These are phyloP conservation scores for Phialophora macrospora DNA, from an alignment of 2,329 filamentous ascomycete species.

Conservation along the genomic window DNA sequence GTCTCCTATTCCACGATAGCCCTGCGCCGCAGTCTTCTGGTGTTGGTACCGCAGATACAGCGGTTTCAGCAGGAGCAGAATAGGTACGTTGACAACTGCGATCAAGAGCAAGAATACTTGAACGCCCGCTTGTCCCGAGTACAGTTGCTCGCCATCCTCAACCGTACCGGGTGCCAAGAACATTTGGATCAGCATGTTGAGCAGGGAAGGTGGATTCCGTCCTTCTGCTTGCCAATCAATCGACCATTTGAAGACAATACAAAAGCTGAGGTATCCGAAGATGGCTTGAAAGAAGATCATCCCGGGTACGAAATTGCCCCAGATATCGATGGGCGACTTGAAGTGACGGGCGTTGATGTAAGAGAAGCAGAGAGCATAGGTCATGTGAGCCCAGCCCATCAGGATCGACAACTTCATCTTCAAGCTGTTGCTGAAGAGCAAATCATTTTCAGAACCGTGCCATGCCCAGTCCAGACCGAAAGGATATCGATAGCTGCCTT, in stretches of 20 bases:
- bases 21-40: slow-evolving; percentile 82
- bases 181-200: slow-evolving; percentile 99
- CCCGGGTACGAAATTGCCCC: slow-evolving; percentile 94
- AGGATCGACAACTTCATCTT: slow-evolving; percentile 99
- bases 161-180: slow-evolving; percentile 83
- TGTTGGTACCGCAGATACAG: slow-evolving; percentile 94
- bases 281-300: slow-evolving; percentile 99
- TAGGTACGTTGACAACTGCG: slow-evolving; percentile 83
- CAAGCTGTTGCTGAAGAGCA: slow-evolving; percentile 96
- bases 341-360: slow-evolving; percentile 95
- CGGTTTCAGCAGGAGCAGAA: slow-evolving; percentile 92
- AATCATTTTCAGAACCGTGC: slow-evolving; percentile 93
- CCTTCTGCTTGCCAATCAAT: slow-evolving; percentile 78
- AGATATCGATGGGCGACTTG: slow-evolving; percentile 92
- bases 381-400: slow-evolving; percentile 91
- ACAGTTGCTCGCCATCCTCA: slow-evolving; percentile 71
- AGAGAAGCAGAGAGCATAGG: slow-evolving; percentile 91
- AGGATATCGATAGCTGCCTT: slow-evolving; percentile 81
- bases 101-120: slow-evolving; percentile 80
- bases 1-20: slow-evolving; percentile 93
- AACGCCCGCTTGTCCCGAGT: slow-evolving; percentile 73
- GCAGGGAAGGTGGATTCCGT: slow-evolving; percentile 76
- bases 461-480: slow-evolving; percentile 96
- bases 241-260: slow-evolving; percentile 96
- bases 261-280: slow-evolving; percentile 92